Evolutionary conservation across 495 filamentous ascomycete species (phyloP).

Genomic region (Thermochaetoides thermophila): DNA sequence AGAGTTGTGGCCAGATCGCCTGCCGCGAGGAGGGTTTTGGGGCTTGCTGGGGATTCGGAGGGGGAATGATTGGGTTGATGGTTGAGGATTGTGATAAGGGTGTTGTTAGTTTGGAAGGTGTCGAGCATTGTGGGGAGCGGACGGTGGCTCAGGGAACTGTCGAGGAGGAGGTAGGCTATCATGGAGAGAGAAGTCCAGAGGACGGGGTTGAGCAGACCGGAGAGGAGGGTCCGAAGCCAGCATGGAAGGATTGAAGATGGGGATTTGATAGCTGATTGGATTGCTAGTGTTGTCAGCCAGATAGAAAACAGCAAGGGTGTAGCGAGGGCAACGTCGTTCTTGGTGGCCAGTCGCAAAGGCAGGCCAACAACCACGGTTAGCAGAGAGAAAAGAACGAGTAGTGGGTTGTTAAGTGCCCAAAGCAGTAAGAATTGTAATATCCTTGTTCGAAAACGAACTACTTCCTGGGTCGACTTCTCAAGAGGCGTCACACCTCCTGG

Average conservation of each 20-base stretch:
- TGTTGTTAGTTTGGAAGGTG: conserved; percentile 20
- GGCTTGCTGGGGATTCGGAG: conserved; percentile 2
- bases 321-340: conserved; percentile 19
- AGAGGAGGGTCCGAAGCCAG: conserved; percentile 15
- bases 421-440: background rate
- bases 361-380: conserved; percentile 14
- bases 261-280: conserved; percentile 22
- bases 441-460: background rate
- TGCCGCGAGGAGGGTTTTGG: conserved; percentile 6
- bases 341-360: conserved; percentile 13
- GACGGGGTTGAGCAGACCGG: conserved; percentile 27
- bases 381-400: conserved; percentile 17
- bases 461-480: background rate
- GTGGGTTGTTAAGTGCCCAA: conserved; percentile 7
- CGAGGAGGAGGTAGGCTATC: conserved; percentile 25
- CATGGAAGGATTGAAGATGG: conserved; percentile 5
- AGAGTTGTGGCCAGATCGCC: conserved; percentile 29
- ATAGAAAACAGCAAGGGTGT: conserved; percentile 22
- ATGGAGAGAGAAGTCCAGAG: conserved; percentile 27
- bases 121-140: conserved; percentile 16
- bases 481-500: background rate
- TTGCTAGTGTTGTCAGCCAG: conserved; percentile 26
- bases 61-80: conserved; percentile 9
- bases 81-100: conserved; percentile 20
- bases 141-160: conserved; percentile 13